Conservation (phyloP, 257 asterid species). For the Cinchona pubescens region DNA sequence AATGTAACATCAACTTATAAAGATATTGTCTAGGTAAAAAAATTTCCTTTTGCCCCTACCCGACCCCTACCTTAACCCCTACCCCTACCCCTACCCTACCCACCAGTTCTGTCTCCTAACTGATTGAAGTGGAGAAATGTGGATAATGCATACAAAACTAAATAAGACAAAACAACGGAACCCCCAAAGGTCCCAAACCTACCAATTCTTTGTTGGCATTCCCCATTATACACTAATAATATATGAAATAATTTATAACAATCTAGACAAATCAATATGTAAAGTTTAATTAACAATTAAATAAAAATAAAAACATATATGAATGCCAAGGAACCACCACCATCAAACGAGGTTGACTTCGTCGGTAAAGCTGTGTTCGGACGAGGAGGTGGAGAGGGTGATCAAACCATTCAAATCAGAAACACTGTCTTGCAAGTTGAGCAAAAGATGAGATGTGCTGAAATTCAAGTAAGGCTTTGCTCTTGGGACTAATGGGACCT, state of each 20-base stretch:
- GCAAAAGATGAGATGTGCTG: constrained; percentile 58
- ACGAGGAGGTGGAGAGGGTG: constrained; percentile 57
- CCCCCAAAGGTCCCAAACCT: not conserved
- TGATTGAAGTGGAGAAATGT: not conserved
- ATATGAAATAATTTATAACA: not conserved
- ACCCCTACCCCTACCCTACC: not conserved
- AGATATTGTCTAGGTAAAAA: too few species aligned
- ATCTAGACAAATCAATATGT: not conserved
- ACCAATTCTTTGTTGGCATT: not conserved
- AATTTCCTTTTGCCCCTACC: too few species aligned
- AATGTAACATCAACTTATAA: too few species aligned
- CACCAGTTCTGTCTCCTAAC: not conserved
- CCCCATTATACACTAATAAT: not conserved
- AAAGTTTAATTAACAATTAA: not conserved
- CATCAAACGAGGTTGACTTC: constrained; percentile 29
- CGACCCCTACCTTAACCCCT: not conserved
- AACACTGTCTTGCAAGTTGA: constrained; percentile 71
- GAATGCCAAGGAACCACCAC: not conserved
- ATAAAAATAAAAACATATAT: not conserved
- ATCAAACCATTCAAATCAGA: constrained; percentile 73
- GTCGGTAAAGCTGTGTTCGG: constrained; percentile 52
- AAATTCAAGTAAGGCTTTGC: constrained; percentile 61
- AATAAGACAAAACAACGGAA: too few species aligned
- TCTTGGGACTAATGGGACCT: constrained; percentile 65
- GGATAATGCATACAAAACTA: not conserved